Percentiles rank a stretch among this genome's conserved stretches.
phyloP scores from a whole-genome alignment of 2,329 filamentous ascomycete species.

The Fusarium hainanense region DNA sequence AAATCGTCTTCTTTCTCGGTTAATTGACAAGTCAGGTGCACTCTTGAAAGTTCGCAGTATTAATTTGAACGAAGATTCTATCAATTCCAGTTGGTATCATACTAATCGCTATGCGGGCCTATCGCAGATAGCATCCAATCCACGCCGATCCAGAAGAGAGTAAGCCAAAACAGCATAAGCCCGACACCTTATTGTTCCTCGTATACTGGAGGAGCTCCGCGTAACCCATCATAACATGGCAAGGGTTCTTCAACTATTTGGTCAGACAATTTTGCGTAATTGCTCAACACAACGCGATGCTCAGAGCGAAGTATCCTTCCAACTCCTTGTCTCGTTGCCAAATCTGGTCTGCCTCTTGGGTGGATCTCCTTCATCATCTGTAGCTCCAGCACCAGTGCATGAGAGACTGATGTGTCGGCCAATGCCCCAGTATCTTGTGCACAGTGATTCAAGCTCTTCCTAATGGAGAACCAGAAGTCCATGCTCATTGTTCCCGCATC shows the following conservation, averaged over 20 bases:
- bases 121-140: no score
- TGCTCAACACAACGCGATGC: slow-evolving; percentile 83
- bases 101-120: not conserved
- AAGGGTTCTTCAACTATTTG: not conserved
- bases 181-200: not conserved
- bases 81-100: not conserved
- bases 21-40: not conserved
- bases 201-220: slow-evolving; percentile 15
- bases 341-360: slow-evolving; percentile 71
- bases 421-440: slow-evolving; percentile 80
- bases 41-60: no score
- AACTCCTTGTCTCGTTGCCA: slow-evolving; percentile 85
- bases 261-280: slow-evolving; percentile 50
- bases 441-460: slow-evolving; percentile 59
- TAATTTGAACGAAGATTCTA: accelerated
- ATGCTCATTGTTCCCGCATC: slow-evolving; percentile 61
- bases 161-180: not conserved
- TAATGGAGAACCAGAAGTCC: slow-evolving; percentile 71
- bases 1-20: not conserved
- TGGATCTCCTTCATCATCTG: slow-evolving; percentile 91
- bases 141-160: not conserved
- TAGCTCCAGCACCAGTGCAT: slow-evolving; percentile 88
- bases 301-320: slow-evolving; percentile 91
- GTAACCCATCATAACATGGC: slow-evolving; percentile 11
- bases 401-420: slow-evolving; percentile 80